Base-by-base conservation (phyloP, 768 basidiomycete species). In the Boletus sp. region DNA sequence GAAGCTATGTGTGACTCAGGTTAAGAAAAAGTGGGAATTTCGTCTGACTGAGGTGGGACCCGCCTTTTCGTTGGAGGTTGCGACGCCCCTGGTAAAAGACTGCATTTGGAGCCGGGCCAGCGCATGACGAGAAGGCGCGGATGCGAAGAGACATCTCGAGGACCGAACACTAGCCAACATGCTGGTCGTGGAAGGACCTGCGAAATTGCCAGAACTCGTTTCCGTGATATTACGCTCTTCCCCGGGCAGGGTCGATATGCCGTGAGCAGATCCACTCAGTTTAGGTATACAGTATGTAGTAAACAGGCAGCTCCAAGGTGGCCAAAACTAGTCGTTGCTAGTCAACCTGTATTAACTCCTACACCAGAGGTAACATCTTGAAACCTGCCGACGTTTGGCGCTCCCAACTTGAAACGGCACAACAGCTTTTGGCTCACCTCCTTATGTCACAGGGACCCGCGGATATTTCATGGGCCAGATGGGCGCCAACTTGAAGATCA, bases 1-100 rank as follows among this genome's bases (percentile, higher is more conserved):
- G 69, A 32, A 84, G 72, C 80, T 83, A 45, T 21, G 37, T 35
- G 8, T 1, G 32, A 1, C 51, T 14, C 13, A n/a, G 11, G 38
- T 25, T 59, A 19, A 57, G 53, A 37, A 42, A 53, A 38, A 4
- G 9, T 30, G 34, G n/a, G 9, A 10, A 15, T n/a, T 15, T 11
- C 33, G 39, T 49, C 21, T 3, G 44, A 46, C 23, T 7, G 7
- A 42, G 10, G 19, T 30, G 17, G 8, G 3, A 58, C 66, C 62
- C 27, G 37, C 66, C 44, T 58, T 48, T 51, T 59, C 64, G 50
- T 45, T 54, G 5, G 66, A 58, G 1, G 60, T 68, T 21, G 64
- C 56, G 17, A 69, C 7, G 21, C 50, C 45, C n/a, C 62, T 64
- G 13, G 51, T 40, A 21, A 51, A 32, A 14, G 34, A 7, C 49